Evolutionary conservation across 129 eudicot species (phyloP), one percentile per base, ranked within the genome.

Genomic region (Ambrosia artemisiifolia): DNA sequence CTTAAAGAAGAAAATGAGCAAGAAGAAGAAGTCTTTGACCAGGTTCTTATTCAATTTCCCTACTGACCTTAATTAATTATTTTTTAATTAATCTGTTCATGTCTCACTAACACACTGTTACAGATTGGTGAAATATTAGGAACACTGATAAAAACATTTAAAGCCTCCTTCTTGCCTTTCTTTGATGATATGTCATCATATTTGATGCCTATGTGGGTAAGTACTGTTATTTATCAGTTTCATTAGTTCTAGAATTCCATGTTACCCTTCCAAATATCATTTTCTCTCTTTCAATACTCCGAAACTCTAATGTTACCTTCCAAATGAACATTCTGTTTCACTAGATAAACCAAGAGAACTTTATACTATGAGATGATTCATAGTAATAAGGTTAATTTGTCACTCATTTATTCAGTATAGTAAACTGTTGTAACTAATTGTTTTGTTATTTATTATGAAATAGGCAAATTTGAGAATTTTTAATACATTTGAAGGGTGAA

Each of bases 151-250:
- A 95, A 95, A 83, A 95, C 94, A 38, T 95, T 88, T 71, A 95
- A 95, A 81, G 94, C 91, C 35, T 74, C 99, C n/a, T 95, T 95
- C 86, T 78, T 95, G 75, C 96, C 97, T 47, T 95, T 90, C 90
- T 95, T 95, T 85, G 99, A 95, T 75, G 96, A 95, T 74, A 76
- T 95, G 76, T 82, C 97, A 63, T 86, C 99, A 18, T 95, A 95
- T 71, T 75, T 95, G 63, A 86, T 89, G 87, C 99, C 99, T 76
- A 95, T 95, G 99, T 95, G 99, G 99, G 99, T 95, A 81, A 79
- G 99, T 83, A 63, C 33, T 33, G 74, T 66, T 43, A 13, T 44
- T 48, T 44, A 36, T 49, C 57, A 32, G 44, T 72, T 70, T 19
- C 35, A 28, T 36, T 33, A 14, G 19, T n/a, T n/a, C 13, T 5